Evolutionary conservation across 2,329 filamentous ascomycete genomes (phyloP).

Genomic region (Colletotrichum eleusines): DNA sequence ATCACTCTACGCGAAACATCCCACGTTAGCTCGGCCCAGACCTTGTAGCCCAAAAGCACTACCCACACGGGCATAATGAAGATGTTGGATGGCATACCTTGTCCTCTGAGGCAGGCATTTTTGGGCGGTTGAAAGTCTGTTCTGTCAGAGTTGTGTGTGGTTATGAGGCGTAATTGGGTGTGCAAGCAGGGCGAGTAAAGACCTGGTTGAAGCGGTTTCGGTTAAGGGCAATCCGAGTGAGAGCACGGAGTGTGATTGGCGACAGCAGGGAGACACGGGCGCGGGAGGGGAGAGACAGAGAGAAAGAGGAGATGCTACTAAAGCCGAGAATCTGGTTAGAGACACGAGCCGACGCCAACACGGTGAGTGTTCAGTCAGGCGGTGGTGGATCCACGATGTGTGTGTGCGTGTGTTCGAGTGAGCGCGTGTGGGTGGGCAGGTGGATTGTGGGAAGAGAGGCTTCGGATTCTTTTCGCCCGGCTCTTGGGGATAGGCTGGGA

Average conservation of each 20-base stretch:
- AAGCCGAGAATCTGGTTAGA: constrained; percentile 37
- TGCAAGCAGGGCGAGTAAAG: constrained; percentile 23
- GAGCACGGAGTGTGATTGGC: constrained; percentile 23
- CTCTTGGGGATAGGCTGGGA: constrained; percentile 20
- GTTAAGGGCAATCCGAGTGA: constrained; percentile 27
- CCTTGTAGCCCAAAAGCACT: constrained; percentile 34
- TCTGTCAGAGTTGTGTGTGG: constrained; percentile 22
- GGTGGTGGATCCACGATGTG: constrained; percentile 38
- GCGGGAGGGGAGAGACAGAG: not conserved
- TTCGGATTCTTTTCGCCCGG: constrained; percentile 29
- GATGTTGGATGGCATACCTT: constrained; percentile 47
- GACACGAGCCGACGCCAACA: constrained; percentile 18
- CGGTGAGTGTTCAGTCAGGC: constrained; percentile 28
- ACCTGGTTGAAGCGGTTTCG: constrained; percentile 17
- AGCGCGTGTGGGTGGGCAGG: constrained; percentile 19
- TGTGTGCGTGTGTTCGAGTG: not conserved
- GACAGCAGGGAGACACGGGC: constrained; percentile 29
- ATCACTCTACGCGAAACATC: constrained; percentile 42
- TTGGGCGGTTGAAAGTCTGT: constrained; percentile 18
- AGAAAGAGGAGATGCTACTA: constrained; percentile 29
- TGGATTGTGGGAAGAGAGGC: constrained; percentile 24
- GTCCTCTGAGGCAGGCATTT: constrained; percentile 46
- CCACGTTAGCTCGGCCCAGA: constrained; percentile 26
- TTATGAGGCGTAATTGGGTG: constrained; percentile 17
- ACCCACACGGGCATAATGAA: constrained; percentile 45